Conservation (phyloP, 2,329 filamentous ascomycete genomes). For the Claviceps spartinae region DNA sequence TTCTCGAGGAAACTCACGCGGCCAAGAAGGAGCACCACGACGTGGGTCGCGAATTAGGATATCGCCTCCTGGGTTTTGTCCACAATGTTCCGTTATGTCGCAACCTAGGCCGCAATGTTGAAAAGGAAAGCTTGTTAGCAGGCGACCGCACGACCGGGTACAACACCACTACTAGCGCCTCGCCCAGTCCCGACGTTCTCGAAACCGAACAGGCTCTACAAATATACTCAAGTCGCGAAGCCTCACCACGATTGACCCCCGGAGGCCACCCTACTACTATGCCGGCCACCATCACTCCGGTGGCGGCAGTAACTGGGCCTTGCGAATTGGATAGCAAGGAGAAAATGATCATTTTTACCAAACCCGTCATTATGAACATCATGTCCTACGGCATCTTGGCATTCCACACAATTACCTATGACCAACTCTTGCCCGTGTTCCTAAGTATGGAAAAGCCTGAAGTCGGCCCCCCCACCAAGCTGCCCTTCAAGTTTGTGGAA, state of each 20-base stretch:
- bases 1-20: constrained; percentile 87
- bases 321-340: constrained; percentile 5
- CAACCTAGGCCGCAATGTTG: constrained; percentile 27
- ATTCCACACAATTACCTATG: constrained; percentile 94
- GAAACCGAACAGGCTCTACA: constrained; percentile 46
- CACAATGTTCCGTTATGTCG: constrained; percentile 18
- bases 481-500: constrained; percentile 81
- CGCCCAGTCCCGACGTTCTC: not conserved
- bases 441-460: constrained; percentile 53
- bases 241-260: constrained; percentile 33
- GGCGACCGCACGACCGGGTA: constrained; percentile 53
- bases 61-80: constrained; percentile 46
- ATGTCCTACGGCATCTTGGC: constrained; percentile 83
- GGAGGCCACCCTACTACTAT: constrained; percentile 12
- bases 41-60: constrained; percentile 60
- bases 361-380: constrained; percentile 75
- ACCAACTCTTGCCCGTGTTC: constrained; percentile 85
- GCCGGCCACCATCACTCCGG: not conserved
- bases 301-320: not conserved
- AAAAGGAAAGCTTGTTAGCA: constrained; percentile 51
- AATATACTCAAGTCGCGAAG: constrained; percentile 51
- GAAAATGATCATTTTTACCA: constrained; percentile 55
- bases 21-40: constrained; percentile 68
- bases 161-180: constrained; percentile 25
- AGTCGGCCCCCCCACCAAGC: constrained; percentile 33